Evolutionary conservation across 768 basidiomycete species (phyloP).

Genomic region (Dioszegia crocea): DNA sequence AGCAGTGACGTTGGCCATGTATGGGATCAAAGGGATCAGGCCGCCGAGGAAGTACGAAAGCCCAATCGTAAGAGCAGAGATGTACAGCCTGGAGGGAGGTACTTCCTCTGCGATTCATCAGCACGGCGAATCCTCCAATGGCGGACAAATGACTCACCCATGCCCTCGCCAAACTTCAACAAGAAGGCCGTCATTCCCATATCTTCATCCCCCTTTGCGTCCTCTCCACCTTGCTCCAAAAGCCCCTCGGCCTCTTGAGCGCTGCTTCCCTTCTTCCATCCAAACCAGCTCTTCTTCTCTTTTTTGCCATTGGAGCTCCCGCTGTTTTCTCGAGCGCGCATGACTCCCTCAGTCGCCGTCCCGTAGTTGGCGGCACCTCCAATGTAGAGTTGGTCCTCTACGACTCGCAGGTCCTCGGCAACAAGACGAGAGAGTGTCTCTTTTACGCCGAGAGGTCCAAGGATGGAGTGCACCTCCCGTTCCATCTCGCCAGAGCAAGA

Average conservation of each 20-base stretch:
- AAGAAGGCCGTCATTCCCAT: conserved; percentile 89
- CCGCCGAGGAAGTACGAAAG: conserved; percentile 91
- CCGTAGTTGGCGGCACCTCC: conserved; percentile 45
- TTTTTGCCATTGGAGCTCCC: conserved; percentile 1
- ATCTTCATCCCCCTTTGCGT: conserved; percentile 65
- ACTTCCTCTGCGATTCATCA: conserved; percentile 66
- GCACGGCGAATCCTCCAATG: background rate
- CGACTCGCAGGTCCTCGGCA: conserved; percentile 62
- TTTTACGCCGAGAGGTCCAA: conserved; percentile 85
- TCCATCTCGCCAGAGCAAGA: conserved; percentile 95
- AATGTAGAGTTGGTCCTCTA: conserved; percentile 37
- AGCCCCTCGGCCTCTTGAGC: conserved; percentile 56
- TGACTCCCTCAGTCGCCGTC: conserved; percentile 22
- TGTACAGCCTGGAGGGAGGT: conserved; percentile 73
- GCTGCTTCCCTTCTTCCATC: conserved; percentile 19
- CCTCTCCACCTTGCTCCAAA: conserved; percentile 44
- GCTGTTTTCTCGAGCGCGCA: conserved; percentile 7
- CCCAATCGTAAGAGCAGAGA: conserved; percentile 91
- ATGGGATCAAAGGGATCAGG: conserved; percentile 83
- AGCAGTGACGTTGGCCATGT: conserved; percentile 78
- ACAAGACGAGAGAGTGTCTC: conserved; percentile 73
- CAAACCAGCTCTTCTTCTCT: conserved; percentile 20
- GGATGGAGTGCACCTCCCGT: conserved; percentile 81
- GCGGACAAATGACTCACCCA: conserved; percentile 58
- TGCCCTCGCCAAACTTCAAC: conserved; percentile 89